Evolutionary conservation across 345 rosid species (phyloP).

Genomic region (Boechera divaricarpa): DNA sequence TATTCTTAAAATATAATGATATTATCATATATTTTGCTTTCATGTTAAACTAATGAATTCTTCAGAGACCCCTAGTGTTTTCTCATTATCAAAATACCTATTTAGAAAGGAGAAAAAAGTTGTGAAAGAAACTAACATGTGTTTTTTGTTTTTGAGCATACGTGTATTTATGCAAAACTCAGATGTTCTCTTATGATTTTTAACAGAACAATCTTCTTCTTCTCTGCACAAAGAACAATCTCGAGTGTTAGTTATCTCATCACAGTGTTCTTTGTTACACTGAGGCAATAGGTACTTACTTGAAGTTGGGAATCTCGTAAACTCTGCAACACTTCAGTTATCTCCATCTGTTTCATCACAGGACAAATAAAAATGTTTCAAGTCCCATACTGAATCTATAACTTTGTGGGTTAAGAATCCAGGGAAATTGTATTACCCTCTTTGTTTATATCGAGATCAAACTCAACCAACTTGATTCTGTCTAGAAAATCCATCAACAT

Average conservation of each 20-base stretch:
- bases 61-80: background rate
- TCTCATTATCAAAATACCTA: background rate
- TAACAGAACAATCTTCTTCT: conserved; percentile 44
- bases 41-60: background rate
- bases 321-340: conserved; percentile 63
- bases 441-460: conserved; percentile 88
- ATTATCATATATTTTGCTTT: too few relatives aligned
- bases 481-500: conserved; percentile 79
- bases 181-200: conserved; percentile 29
- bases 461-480: conserved; percentile 85
- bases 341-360: conserved; percentile 79
- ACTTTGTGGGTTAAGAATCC: background rate
- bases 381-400: background rate
- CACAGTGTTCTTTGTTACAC: background rate
- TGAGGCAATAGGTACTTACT: conserved; percentile 56
- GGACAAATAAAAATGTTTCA: conserved; percentile 32
- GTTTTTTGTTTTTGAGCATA: conserved; percentile 24
- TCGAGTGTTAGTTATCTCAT: conserved; percentile 11
- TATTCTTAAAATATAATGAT: background rate
- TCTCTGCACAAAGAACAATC: conserved; percentile 40
- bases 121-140: conserved; percentile 33
- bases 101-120: background rate
- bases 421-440: conserved; percentile 50
- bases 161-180: conserved; percentile 40
- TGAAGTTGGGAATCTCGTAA: conserved; percentile 61